Evolutionary conservation across 768 basidiomycete species (phyloP), one percentile per base, ranked within the genome.

Genomic region (Suillus occidentalis): DNA sequence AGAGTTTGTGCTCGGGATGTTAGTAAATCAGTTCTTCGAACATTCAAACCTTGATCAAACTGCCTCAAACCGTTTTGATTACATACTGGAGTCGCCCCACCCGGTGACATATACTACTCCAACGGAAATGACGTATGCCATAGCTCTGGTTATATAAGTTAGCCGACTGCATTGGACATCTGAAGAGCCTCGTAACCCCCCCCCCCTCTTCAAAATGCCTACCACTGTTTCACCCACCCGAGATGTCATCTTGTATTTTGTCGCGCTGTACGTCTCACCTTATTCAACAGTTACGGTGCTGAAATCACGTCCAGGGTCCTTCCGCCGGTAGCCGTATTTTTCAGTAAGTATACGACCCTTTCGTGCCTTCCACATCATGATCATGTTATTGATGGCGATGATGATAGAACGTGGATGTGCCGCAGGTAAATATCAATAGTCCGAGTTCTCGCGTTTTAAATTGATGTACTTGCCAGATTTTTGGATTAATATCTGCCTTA

Each of bases 241-340:
- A 7, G 73, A 81, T 67, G 73, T 82, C 10, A 65, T 78, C 52
- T 76, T 81, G 13, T 82, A 81, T 68, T 73, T 81, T 45, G 58
- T 76, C 13, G 77, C 76, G 12, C 69, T 77, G 77, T 77, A 62
- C 47, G 50, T 52, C 18, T 52, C 14, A 16, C 49, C 34, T 28
- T 6, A 25, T 25, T 49, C 14, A 7, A 36, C 14, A 37, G 36
- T 45, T 52, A 28, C 12, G 42, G 14, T 63, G 20, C 61, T 34
- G 6, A 59, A 25, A 40, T 28, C 39, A 28, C 31, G 5, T n/a
- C 7, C 45, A 77, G 76, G 18, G 16, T 73, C 14, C 55, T 76
- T 18, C 76, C 74, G 20, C 73, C 73, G 6, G 61, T 74, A 22
- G 43, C 74, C 2, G 75, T 74, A n/a, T 70, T 76, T 61, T 40